phyloP scores from a whole-genome alignment of 2,329 filamentous ascomycete species.

The Alternaria arborescens region DNA sequence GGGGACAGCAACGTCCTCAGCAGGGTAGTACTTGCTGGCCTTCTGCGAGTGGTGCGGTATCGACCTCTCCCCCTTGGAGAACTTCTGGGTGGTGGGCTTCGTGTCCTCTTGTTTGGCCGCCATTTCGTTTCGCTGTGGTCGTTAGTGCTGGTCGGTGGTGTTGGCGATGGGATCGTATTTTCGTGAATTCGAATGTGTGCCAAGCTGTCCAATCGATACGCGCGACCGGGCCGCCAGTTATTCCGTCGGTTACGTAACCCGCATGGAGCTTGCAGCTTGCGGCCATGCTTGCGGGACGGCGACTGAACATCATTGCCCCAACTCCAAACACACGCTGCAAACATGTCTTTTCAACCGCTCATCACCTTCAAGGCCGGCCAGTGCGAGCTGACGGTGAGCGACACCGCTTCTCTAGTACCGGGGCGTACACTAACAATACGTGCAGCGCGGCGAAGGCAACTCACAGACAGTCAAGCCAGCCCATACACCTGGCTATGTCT shows the following conservation, averaged over 20 bases:
- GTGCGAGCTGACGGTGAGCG: conserved; percentile 81
- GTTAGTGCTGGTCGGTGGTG: conserved; percentile 35
- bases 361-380: conserved; percentile 97
- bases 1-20: conserved; percentile 85
- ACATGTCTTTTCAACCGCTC: conserved; percentile 83
- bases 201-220: conserved; percentile 24
- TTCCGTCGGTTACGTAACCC: conserved; percentile 17
- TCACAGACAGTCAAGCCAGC: conserved; percentile 73
- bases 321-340: conserved; percentile 18
- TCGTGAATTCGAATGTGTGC: conserved; percentile 24
- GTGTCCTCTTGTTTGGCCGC: conserved; percentile 58
- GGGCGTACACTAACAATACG: conserved; percentile 25
- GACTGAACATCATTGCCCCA: conserved; percentile 15
- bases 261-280: conserved; percentile 18
- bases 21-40: conserved; percentile 99
- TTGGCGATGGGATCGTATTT: conserved; percentile 22
- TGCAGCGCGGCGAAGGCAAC: conserved; percentile 35
- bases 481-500: conserved; percentile 83
- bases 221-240: conserved; percentile 20
- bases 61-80: conserved; percentile 94
- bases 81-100: conserved; percentile 78
- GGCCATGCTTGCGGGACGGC: not conserved
- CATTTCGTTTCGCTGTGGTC: conserved; percentile 69
- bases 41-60: conserved; percentile 88
- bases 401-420: conserved; percentile 20